Evolutionary conservation across 2,329 filamentous ascomycete species (phyloP), one percentile per base, ranked within the genome.

Genomic region (Penicillium oxalicum): DNA sequence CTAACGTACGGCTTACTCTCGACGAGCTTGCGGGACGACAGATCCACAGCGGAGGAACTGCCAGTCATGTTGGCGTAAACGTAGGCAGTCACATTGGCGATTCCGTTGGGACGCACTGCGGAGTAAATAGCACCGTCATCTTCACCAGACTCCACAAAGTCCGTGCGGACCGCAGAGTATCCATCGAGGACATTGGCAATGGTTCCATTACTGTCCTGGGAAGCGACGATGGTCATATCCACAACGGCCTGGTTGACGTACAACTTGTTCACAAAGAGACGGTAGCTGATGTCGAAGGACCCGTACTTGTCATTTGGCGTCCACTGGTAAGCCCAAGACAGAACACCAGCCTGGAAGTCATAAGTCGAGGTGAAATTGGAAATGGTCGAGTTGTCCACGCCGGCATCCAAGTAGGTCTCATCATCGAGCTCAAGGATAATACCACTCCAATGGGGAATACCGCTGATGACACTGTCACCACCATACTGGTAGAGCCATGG

Each of bases 131-230:
- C 70, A 13, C 75, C 71, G 1, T 73, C 64, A 35, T 83, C 79
- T 34, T 74, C 69, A 1, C 77, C 78, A 26, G 81, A 85, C 1
- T 73, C 72, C 1, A 76, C 75, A 50, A 81, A 78, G 38, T 80
- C 75, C 0, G 83, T 80, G 11, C 84, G 76, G 7, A 84, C 79
- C n/a, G 86, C 84, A 57, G 80, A 79, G 53, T 79, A 77, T 0
- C 86, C 86, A 55, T 88, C 82, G 4, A 88, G 61, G 0, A 87
- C 70, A 63, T 88, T 86, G 9, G 80, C 81, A 2, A 88, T 73
- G 0, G 77, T 81, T 2, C 77, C 79, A 46, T 81, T 74, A 2
- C 72, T 60, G 58, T 82, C 74, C 6, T 61, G 63, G 0, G 74
- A 74, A 1, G 84, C 67, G 2, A 76, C 79, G 13, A 88, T 75